Conservation (phyloP, 495 filamentous ascomycete species). For the Cercophora samala region DNA sequence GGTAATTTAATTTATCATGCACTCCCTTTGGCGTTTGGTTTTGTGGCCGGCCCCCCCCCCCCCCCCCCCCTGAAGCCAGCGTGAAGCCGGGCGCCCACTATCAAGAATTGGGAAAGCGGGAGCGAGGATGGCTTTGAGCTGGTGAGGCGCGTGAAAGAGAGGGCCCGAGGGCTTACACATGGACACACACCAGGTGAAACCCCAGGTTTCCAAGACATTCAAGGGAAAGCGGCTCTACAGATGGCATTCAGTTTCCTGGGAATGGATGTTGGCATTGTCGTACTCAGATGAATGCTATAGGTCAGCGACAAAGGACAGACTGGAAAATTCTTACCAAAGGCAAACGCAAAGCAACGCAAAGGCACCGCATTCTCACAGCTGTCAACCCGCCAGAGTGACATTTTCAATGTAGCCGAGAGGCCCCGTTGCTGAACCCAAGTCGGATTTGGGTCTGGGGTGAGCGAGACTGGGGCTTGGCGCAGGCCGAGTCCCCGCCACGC, state of each 20-base stretch:
- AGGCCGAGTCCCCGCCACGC: constrained; percentile 1
- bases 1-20: constrained; percentile 2
- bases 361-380: background rate
- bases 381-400: constrained; percentile 5
- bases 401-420: background rate
- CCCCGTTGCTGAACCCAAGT: background rate
- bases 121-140: background rate
- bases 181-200: background rate
- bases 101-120: background rate
- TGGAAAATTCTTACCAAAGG: background rate
- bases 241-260: background rate
- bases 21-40: background rate
- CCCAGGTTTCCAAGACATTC: background rate
- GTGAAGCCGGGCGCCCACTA: background rate
- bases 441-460: constrained; percentile 1
- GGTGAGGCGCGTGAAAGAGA: background rate
- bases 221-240: background rate
- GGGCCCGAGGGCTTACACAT: background rate
- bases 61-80: background rate
- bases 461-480: background rate
- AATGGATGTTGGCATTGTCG: background rate
- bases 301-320: background rate
- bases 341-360: background rate
- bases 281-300: background rate
- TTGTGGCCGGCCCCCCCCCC: no score